Percentiles rank a stretch among this genome's conserved stretches.
Evolutionary conservation across 2,329 filamentous ascomycete species (phyloP).

Genomic region (Ophiostoma montium): DNA sequence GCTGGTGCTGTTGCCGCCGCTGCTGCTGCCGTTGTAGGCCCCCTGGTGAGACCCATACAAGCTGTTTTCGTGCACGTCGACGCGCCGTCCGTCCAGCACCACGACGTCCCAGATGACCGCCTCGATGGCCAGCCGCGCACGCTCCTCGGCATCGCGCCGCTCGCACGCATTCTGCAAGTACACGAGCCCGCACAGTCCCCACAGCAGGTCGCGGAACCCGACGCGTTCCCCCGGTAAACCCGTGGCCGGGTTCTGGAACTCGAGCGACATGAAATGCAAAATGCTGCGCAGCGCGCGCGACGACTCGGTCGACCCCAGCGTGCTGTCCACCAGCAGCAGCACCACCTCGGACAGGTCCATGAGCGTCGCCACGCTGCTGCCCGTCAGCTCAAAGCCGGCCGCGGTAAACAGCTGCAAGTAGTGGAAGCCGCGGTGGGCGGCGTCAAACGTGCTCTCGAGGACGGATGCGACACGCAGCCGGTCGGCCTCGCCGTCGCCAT

Average conservation of each 20-base stretch:
- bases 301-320: constrained; percentile 55
- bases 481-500: constrained; percentile 2
- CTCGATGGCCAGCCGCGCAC: constrained; percentile 31
- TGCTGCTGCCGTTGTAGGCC: constrained; percentile 10
- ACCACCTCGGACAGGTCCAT: constrained; percentile 40
- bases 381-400: constrained; percentile 13
- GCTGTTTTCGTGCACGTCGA: constrained; percentile 34
- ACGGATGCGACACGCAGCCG: constrained; percentile 30
- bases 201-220: constrained; percentile 44
- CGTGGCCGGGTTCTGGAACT: constrained; percentile 49
- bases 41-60: constrained; percentile 20
- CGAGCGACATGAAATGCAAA: constrained; percentile 46
- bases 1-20: background rate
- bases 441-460: constrained; percentile 24
- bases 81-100: constrained; percentile 41
- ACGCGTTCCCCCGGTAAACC: constrained; percentile 45
- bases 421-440: constrained; percentile 11
- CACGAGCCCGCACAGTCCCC: constrained; percentile 46
- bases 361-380: constrained; percentile 10
- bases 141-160: constrained; percentile 35
- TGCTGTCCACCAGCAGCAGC: constrained; percentile 45
- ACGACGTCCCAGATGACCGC: constrained; percentile 55
- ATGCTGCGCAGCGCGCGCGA: constrained; percentile 54
- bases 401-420: constrained; percentile 12
- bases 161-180: constrained; percentile 46